Conservation (phyloP, 2,329 filamentous ascomycete species). For the Penicillium nordicum region DNA sequence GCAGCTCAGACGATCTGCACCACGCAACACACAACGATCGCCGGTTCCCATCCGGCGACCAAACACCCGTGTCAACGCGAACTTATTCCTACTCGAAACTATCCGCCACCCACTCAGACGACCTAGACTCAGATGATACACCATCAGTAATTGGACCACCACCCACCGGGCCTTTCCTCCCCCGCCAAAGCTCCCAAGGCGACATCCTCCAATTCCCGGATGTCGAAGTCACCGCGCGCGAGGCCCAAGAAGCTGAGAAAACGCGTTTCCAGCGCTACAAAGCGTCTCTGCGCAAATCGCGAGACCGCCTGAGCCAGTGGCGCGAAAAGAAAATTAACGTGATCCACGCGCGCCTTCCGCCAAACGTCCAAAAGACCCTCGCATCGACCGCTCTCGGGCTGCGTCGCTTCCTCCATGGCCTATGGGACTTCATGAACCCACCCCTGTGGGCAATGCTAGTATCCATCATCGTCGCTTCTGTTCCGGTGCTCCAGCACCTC, state of each 20-base stretch:
- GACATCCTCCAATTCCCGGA: conserved; percentile 60
- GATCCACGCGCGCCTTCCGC: conserved; percentile 52
- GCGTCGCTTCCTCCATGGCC: conserved; percentile 58
- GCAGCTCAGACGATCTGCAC: conserved; percentile 30
- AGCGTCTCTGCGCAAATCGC: conserved; percentile 20
- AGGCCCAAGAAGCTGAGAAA: conserved; percentile 23
- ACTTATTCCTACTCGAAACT: conserved; percentile 37
- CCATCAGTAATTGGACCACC: conserved; percentile 30
- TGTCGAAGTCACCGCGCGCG: conserved; percentile 31
- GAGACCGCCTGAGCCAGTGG: conserved; percentile 17
- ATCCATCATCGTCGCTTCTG: conserved; percentile 85
- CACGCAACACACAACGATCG: conserved; percentile 14
- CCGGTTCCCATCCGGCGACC: conserved; percentile 38
- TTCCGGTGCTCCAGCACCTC: conserved; percentile 73
- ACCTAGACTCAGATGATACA: conserved; percentile 16
- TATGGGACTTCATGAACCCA: conserved; percentile 97
- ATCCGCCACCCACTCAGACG: conserved; percentile 20
- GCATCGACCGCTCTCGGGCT: conserved; percentile 41
- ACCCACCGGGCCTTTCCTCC: conserved; percentile 35
- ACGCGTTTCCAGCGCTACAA: conserved; percentile 32
- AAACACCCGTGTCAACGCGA: conserved; percentile 38
- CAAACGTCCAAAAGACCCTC: conserved; percentile 50
- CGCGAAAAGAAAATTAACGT: conserved; percentile 23
- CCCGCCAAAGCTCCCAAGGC: conserved; percentile 43
- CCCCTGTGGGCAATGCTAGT: conserved; percentile 95